Evolutionary conservation across 495 filamentous ascomycete genomes (phyloP).

Genomic region (Filosporella fistucella): DNA sequence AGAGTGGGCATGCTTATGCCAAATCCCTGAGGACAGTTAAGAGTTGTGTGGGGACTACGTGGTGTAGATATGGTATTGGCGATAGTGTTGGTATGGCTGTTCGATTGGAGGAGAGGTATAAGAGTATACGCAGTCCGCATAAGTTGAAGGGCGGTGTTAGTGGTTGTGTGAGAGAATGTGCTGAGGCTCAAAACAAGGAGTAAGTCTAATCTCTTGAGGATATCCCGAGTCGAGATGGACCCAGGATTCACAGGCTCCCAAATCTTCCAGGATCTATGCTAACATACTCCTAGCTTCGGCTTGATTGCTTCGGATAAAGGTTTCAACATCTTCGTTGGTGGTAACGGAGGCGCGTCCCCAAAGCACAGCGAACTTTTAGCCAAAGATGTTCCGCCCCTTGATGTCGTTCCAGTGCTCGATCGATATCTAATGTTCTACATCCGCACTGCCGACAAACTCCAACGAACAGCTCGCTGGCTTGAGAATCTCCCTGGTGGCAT

Average conservation of each 20-base stretch:
- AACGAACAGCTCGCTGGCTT: slow-evolving; percentile 90
- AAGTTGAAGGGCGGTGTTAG: slow-evolving; percentile 94
- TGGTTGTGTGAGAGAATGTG: slow-evolving; percentile 91
- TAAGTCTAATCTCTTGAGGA: slow-evolving; percentile 33
- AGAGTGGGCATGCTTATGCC: slow-evolving; percentile 91
- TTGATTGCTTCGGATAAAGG: slow-evolving; percentile 93
- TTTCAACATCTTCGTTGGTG: slow-evolving; percentile 91
- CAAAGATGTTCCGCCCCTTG: slow-evolving; percentile 83
- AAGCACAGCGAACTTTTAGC: slow-evolving; percentile 82
- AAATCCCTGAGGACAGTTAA: slow-evolving; percentile 92
- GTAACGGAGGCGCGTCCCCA: slow-evolving; percentile 89
- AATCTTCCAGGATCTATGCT: neutral
- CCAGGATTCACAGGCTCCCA: too few species aligned
- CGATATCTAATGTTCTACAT: slow-evolving; percentile 97
- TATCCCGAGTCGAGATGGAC: neutral
- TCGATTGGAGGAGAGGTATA: slow-evolving; percentile 88
- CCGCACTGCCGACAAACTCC: slow-evolving; percentile 90
- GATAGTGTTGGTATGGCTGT: slow-evolving; percentile 98
- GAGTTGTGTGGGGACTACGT: slow-evolving; percentile 91
- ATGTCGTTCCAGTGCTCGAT: slow-evolving; percentile 83
- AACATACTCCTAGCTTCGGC: slow-evolving; percentile 58
- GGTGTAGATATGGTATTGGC: slow-evolving; percentile 90
- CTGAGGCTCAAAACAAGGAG: slow-evolving; percentile 96
- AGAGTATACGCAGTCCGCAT: slow-evolving; percentile 84
- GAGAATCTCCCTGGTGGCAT: slow-evolving; percentile 86